Conservation (phyloP, 208 protist genomes). For the Wallacemonas sp. region DNA sequence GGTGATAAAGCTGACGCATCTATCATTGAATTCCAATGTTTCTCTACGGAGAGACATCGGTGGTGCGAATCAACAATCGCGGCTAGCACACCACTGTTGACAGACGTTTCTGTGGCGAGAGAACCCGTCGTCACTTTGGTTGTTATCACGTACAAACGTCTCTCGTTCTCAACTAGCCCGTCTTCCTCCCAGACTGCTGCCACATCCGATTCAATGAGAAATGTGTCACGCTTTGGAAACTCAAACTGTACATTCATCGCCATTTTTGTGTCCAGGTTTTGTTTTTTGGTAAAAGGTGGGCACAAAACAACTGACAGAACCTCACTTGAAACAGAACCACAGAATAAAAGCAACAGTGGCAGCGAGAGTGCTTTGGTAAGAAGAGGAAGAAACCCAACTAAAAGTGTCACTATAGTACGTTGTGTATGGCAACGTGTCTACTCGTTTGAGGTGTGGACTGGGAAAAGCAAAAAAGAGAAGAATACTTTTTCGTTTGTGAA, state of each 20-base stretch:
- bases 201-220: conserved; percentile 2
- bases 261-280: too few species aligned
- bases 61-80: conserved; percentile 4
- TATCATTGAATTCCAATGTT: background rate
- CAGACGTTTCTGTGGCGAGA: background rate
- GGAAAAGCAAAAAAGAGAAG: too few species aligned
- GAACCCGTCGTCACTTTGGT: background rate
- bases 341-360: background rate
- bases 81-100: background rate
- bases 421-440: too few species aligned
- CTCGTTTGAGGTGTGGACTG: too few species aligned
- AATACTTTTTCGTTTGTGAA: too few species aligned
- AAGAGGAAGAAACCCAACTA: too few species aligned
- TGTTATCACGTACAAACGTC: conserved; percentile 4
- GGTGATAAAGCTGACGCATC: background rate
- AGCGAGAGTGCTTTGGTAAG: background rate
- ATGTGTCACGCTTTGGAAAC: conserved; percentile 8
- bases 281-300: too few species aligned
- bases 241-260: conserved; percentile 12
- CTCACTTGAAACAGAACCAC: too few species aligned
- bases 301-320: too few species aligned
- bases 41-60: background rate
- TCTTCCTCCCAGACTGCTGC: background rate
- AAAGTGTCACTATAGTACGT: too few species aligned
- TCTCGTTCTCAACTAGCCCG: background rate